These are phyloP conservation scores for Draba incana DNA, from an alignment of 345 rosid species.

Conservation along the genomic window DNA sequence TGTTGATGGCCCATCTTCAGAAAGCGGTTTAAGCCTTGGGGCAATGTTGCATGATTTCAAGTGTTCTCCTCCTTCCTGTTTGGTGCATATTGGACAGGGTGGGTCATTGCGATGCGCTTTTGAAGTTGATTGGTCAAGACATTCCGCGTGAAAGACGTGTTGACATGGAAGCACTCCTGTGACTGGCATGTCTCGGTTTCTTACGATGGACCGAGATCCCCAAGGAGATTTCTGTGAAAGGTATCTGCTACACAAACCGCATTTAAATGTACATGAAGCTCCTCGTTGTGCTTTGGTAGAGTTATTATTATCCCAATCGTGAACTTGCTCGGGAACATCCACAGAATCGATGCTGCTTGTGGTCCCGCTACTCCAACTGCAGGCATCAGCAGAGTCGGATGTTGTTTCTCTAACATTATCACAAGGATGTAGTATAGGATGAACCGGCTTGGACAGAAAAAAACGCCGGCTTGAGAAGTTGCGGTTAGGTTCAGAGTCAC, in stretches of 20 bases:
- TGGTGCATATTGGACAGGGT: constrained; percentile 74
- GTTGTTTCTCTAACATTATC: constrained; percentile 57
- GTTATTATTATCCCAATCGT: constrained; percentile 69
- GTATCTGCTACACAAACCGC: constrained; percentile 71
- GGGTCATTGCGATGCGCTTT: constrained; percentile 74
- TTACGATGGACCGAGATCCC: constrained; percentile 73
- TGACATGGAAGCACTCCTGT: constrained; percentile 84
- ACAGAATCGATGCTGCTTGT: constrained; percentile 55
- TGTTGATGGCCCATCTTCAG: constrained; percentile 56
- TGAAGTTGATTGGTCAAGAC: constrained; percentile 86
- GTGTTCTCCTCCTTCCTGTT: constrained; percentile 58
- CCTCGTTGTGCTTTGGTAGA: constrained; percentile 61
- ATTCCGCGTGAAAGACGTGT: constrained; percentile 92
- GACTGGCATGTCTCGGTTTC: constrained; percentile 79
- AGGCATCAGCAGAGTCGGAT: constrained; percentile 59
- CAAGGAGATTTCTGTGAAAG: constrained; percentile 82
- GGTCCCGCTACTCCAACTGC: constrained; percentile 55
- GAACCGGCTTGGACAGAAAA: constrained; percentile 63
- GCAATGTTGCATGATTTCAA: constrained; percentile 44
- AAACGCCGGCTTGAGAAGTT: constrained; percentile 61
- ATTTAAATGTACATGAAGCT: constrained; percentile 60
- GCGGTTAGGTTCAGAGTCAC: constrained; percentile 58
- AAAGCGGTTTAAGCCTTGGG: constrained; percentile 50
- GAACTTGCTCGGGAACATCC: constrained; percentile 64
- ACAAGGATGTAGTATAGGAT: constrained; percentile 67